Evolutionary conservation across 192 early-diverging fungal species (phyloP), one percentile per base, ranked within the genome.

Genomic region (Backusella psychrophila): DNA sequence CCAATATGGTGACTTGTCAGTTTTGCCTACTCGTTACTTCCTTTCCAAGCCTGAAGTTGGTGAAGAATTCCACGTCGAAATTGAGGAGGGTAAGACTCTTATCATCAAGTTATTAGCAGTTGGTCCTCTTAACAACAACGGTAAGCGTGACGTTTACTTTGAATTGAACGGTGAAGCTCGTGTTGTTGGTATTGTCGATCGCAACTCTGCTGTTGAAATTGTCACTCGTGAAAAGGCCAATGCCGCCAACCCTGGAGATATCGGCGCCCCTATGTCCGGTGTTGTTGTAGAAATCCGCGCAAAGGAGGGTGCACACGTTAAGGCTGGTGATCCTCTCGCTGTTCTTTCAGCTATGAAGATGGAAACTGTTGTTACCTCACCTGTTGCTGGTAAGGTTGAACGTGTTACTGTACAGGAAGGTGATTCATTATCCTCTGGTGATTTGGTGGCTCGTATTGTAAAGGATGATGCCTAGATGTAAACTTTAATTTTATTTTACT

Each of bases 321-420:
- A 96, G 88, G 89, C 89, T 17, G 97, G 97, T 17, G 94, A 97
- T 74, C 93, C 97, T 2, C 83, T 99, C 74, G 95, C 91, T 72
- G 93, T 99, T 31, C 85, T 99, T 42, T 94, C 91, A 73, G 97
- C 97, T n/a, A 99, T 99, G 97, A 99, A 96, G 87, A 96, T 96
- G 94, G 97, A 98, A 85, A 98, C 96, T 4, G 89, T 97, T 31
- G 95, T 98, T 31, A 88, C 93, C 21, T 90, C 95, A 11, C 87
- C 96, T 6, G 87, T 90, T 31, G 87, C 91, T 53, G 94, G 94
- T 74, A 86, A 87, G n/a, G 85, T 98, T 59, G 91, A 91, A 66
- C 82, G 89, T 53, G 89, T 97, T 12, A 82, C 86, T 31, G 87
- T 96, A 29, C 83, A 85, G 44, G 88, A 92, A 70, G 89, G 87